Percentiles rank a stretch among this genome's conserved stretches.
These are phyloP conservation scores for Perilla frutescens DNA, from an alignment of 257 asterid species.

Conservation along the genomic window DNA sequence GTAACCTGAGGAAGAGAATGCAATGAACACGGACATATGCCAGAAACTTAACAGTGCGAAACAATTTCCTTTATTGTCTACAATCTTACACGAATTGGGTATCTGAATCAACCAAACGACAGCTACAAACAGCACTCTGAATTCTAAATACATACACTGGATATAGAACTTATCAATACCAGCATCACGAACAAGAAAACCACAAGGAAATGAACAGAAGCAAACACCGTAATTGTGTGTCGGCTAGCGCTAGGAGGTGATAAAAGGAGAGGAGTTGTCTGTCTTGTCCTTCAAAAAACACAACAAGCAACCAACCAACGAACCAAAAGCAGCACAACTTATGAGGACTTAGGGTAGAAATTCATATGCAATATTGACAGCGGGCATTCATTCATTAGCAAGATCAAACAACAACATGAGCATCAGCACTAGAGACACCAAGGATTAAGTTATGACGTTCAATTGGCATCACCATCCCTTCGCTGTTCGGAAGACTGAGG, in stretches of 20 bases:
- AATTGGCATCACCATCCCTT: constrained; percentile 73
- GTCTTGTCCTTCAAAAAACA: constrained; percentile 46
- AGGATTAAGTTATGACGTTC: constrained; percentile 38
- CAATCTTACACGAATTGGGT: constrained; percentile 59
- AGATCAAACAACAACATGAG: constrained; percentile 40
- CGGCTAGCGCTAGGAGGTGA: constrained; percentile 45
- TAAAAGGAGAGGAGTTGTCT: constrained; percentile 42
- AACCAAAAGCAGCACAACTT: constrained; percentile 46
- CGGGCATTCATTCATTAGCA: constrained; percentile 43
- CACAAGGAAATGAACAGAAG: constrained; percentile 44
- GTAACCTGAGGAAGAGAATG: constrained; percentile 20
- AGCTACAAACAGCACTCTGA: constrained; percentile 57
- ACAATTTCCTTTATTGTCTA: constrained; percentile 55
- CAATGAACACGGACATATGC: constrained; percentile 1
- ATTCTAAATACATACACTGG: constrained; percentile 51
- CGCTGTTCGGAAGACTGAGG: constrained; percentile 64
- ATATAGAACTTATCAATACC: constrained; percentile 49
- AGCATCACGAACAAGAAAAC: constrained; percentile 45
- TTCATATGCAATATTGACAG: constrained; percentile 49
- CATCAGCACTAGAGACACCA: constrained; percentile 30
- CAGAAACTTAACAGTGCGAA: constrained; percentile 34
- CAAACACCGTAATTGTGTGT: constrained; percentile 47
- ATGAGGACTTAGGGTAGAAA: constrained; percentile 44
- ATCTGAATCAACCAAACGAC: constrained; percentile 51
- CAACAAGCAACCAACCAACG: constrained; percentile 45